Evolutionary conservation across 306 rosid genomes (phyloP), one percentile per base, ranked within the genome.

Genomic region (Cucumis hystrix): DNA sequence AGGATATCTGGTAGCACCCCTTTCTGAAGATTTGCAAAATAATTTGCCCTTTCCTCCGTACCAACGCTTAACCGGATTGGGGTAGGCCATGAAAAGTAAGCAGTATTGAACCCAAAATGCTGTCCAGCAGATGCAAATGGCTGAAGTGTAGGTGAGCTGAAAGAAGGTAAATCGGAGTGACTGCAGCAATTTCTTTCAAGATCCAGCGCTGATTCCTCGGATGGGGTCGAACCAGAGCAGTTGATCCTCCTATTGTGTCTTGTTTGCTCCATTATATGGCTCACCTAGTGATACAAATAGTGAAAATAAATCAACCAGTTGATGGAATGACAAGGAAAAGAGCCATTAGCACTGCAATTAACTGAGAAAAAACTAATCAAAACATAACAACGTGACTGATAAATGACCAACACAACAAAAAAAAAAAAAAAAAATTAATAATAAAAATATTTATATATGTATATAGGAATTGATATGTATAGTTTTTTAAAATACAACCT

Each of bases 11-110:
- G 99, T 58, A 92, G 90, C 64, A 95, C 92, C 72, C 96, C 99
- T 77, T 95, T 95, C 79, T 95, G 99, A 40, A 95, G 91, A 83
- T 95, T 95, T 47, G 90, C 85, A 72, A 95, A 95, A 81, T 95
- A 91, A 79, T 95, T 88, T 51, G 99, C 97, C 78, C 99, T 83
- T 90, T 95, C 99, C 87, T 95, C 98, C 1, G 98, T 96, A 28
- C 87, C 96, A 69, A 89, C 91, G 70, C 78, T 87, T 81, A 95
- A 82, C 40, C 98, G 97, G 79, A 97, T 94, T 35, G 93, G 88
- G 54, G 91, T 88, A 10, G 99, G 99, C 99, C 99, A 95, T 7
- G 97, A 95, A 85, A 95, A 95, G 86, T 95, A 92, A 65, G 99
- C 97, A 76, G 99, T 96, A 80, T 80, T 92, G 82, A 88, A 89